Conservation (phyloP, 2,329 filamentous ascomycete species). For the Phialophora verrucosa region DNA sequence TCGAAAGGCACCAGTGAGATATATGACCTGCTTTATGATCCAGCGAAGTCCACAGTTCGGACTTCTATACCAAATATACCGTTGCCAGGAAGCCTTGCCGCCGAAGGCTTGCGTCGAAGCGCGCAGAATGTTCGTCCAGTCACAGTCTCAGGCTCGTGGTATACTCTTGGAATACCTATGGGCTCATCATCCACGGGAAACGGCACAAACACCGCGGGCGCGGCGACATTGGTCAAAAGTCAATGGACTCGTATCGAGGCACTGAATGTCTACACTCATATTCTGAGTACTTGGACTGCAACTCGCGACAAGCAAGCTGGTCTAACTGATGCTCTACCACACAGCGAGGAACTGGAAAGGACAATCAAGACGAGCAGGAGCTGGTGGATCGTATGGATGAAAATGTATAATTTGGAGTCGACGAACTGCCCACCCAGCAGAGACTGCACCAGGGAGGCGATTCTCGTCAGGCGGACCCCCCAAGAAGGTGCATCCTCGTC, state of each 20-base stretch:
- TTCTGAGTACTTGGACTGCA: constrained; percentile 62
- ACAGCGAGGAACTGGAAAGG: constrained; percentile 60
- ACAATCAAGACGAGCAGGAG: constrained; percentile 68
- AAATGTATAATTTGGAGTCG: constrained; percentile 39
- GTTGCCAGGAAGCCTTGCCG: constrained; percentile 50
- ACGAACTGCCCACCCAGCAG: neutral
- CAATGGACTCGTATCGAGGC: constrained; percentile 58
- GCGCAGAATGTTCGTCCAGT: constrained; percentile 19
- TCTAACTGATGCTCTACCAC: constrained; percentile 33
- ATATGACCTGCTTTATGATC: constrained; percentile 67
- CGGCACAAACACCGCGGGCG: constrained; percentile 1
- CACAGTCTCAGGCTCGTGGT: constrained; percentile 38
- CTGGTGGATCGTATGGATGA: constrained; percentile 72
- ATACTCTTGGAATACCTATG: constrained; percentile 38
- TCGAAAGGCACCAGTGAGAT: constrained; percentile 44
- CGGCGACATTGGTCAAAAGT: constrained; percentile 28
- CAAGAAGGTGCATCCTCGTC: constrained; percentile 44
- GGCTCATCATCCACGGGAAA: constrained; percentile 29
- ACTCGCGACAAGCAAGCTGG: constrained; percentile 47
- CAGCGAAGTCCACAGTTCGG: constrained; percentile 62
- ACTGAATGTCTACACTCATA: constrained; percentile 65
- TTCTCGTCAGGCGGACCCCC: constrained; percentile 53
- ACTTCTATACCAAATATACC: constrained; percentile 70
- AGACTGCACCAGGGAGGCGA: constrained; percentile 48
- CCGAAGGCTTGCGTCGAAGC: constrained; percentile 35